Percentiles rank a stretch among this genome's conserved stretches.
phyloP scores from a whole-genome alignment of 352 stramenopile species.

The Pythium insidiosum region DNA sequence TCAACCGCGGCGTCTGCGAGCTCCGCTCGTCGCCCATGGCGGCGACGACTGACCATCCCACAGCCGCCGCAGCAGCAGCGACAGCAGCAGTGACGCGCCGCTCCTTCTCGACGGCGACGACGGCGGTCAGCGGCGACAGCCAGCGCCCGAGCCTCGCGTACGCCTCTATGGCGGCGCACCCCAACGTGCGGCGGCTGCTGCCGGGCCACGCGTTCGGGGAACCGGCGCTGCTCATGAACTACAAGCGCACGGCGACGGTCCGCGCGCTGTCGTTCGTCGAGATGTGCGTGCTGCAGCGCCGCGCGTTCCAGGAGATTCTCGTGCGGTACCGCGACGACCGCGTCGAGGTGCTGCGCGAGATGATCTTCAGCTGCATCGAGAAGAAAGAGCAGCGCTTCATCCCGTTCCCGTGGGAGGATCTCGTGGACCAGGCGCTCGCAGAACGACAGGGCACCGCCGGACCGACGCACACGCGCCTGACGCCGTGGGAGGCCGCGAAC shows the following conservation, averaged over 20 bases:
- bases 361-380: slow-evolving; percentile 18
- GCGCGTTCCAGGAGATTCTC: slow-evolving; percentile 23
- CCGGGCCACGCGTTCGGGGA: slow-evolving; percentile 32
- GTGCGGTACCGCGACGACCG: slow-evolving; percentile 19
- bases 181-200: neutral
- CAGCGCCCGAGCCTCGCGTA: neutral
- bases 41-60: slow-evolving; percentile 5
- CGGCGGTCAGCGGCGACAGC: slow-evolving; percentile 1
- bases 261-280: slow-evolving; percentile 28
- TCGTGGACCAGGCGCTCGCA: slow-evolving; percentile 8
- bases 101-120: slow-evolving; percentile 20
- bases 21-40: slow-evolving; percentile 23
- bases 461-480: slow-evolving; percentile 11
- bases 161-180: slow-evolving; percentile 2
- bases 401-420: slow-evolving; percentile 18
- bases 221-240: slow-evolving; percentile 37
- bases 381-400: slow-evolving; percentile 17
- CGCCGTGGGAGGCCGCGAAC: slow-evolving; percentile 11
- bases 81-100: neutral
- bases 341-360: slow-evolving; percentile 13
- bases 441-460: neutral
- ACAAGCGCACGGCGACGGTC: slow-evolving; percentile 23
- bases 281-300: slow-evolving; percentile 25
- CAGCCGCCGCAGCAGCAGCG: neutral
- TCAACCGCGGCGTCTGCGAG: slow-evolving; percentile 54